These are phyloP conservation scores for Cyberlindnera maritima DNA, from an alignment of 805 yeast species.

Conservation along the genomic window DNA sequence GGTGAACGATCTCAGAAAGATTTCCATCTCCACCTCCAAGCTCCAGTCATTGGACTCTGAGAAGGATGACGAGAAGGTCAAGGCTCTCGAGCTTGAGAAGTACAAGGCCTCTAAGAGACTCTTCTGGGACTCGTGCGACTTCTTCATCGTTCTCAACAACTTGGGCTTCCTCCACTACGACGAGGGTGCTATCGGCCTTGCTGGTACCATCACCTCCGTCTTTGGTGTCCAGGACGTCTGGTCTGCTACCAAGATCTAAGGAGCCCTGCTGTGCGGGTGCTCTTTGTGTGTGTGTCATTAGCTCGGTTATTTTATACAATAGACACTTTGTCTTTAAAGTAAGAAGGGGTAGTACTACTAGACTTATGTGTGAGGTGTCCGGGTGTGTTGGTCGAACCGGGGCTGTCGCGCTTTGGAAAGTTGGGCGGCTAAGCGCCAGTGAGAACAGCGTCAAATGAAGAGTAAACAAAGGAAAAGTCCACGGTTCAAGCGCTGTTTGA, in stretches of 20 bases:
- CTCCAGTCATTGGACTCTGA: slow-evolving; percentile 28
- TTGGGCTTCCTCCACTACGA: slow-evolving; percentile 56
- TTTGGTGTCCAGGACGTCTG: slow-evolving; percentile 76
- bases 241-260: slow-evolving; percentile 41
- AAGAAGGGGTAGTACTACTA: too few species aligned
- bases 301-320: not conserved
- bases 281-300: not conserved
- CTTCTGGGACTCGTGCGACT: slow-evolving; percentile 74
- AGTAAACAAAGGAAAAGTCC: too few species aligned
- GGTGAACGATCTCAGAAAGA: slow-evolving; percentile 53
- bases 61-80: slow-evolving; percentile 37
- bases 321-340: not conserved
- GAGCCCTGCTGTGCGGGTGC: not conserved
- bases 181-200: slow-evolving; percentile 80
- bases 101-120: slow-evolving; percentile 56
- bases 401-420: too few species aligned
- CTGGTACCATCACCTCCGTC: slow-evolving; percentile 79
- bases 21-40: slow-evolving; percentile 38
- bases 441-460: too few species aligned
- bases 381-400: not conserved
- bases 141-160: slow-evolving; percentile 70
- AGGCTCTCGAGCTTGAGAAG: slow-evolving; percentile 42
- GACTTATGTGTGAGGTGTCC: not conserved
- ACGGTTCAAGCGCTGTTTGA: too few species aligned
- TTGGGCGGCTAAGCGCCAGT: too few species aligned